Percentiles rank a stretch among this genome's conserved stretches.
Conservation (phyloP, 495 filamentous ascomycete genomes). For the Penicillium coprophilum region DNA sequence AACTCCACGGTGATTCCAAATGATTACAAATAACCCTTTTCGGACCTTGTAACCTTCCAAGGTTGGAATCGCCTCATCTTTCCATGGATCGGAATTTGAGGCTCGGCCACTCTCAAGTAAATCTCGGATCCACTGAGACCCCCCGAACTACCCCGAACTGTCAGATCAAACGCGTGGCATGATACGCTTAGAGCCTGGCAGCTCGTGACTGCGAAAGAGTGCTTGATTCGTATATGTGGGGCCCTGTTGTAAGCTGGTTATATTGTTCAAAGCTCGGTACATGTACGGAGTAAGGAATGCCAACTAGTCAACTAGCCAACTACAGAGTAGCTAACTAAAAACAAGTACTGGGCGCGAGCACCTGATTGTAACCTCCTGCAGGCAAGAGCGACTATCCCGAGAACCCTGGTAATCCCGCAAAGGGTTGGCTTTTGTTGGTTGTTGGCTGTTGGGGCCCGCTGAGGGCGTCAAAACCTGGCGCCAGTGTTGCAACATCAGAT, state of each 20-base stretch:
- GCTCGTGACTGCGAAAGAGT: background rate
- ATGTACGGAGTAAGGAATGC: no score
- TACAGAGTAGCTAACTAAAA: background rate
- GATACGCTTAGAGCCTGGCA: background rate
- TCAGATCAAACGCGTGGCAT: slow-evolving; percentile 9
- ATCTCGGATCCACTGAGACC: slow-evolving; percentile 8
- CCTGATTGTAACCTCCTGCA: slow-evolving; percentile 6
- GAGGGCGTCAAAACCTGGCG: slow-evolving; percentile 1
- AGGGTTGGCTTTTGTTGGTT: background rate
- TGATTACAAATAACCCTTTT: background rate
- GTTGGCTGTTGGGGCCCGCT: background rate
- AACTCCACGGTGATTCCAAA: background rate
- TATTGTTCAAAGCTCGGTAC: background rate
- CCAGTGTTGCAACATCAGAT: slow-evolving; percentile 8
- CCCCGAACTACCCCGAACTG: slow-evolving; percentile 23
- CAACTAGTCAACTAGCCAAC: background rate
- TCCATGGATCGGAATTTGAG: slow-evolving; percentile 2
- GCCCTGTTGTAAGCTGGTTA: background rate
- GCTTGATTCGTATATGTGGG: background rate
- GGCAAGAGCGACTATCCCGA: background rate
- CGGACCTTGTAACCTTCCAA: background rate
- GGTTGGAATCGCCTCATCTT: background rate
- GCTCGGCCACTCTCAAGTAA: background rate
- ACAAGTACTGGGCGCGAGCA: slow-evolving; percentile 2
- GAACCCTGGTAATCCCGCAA: slow-evolving; percentile 5